Evolutionary conservation across 345 rosid species (phyloP), one percentile per base, ranked within the genome.

Genomic region (Salix arbutifolia): DNA sequence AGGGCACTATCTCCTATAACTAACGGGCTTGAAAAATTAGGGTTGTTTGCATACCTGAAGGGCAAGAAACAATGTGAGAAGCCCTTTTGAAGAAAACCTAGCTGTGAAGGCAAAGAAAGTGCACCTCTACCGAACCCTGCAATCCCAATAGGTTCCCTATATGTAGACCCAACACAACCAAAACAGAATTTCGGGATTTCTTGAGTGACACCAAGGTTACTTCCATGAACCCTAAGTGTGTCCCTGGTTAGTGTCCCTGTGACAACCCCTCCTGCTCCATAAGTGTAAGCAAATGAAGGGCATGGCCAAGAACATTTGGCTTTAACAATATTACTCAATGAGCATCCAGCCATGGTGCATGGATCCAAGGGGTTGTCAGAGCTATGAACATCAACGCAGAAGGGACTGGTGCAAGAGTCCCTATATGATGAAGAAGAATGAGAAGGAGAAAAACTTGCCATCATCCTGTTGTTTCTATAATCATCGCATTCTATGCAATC

Each of bases 101-200:
- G 72, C 26, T 92, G 97, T 1, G 94, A 89, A 37, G 96, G 94
- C 33, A 92, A 65, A 23, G 94, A 91, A 35, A 94, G 93, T 18
- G 81, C n/a, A 21, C 98, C 96, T 83, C 85, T 91, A 30, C 97
- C 97, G 82, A 94, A 94, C 73, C 96, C 98, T 17, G 90, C 94
- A 72, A 94, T 89, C 42, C 98, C 98, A 40, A 90, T 83, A 26
- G 97, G 93, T 70, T 92, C 97, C 1, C 70, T 83, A 80, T 92
- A 92, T 13, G 96, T 84, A 18, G 98, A 86, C 1, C 89, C 84
- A 1, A 86, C 90, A 23, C 96, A 92, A 11, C 94, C 97, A 65
- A 94, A 94, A 42, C 88, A 77, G 75, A 92, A 91, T 23, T 82
- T 85, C 6, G 92, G 87, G 37, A 90, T 71, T 18, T 87, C 96